A percentile compares a stretch with the other conserved stretches of the same genome.
Conservation (phyloP, 208 protist genomes). For the Trypanosomatidae sp. region DNA sequence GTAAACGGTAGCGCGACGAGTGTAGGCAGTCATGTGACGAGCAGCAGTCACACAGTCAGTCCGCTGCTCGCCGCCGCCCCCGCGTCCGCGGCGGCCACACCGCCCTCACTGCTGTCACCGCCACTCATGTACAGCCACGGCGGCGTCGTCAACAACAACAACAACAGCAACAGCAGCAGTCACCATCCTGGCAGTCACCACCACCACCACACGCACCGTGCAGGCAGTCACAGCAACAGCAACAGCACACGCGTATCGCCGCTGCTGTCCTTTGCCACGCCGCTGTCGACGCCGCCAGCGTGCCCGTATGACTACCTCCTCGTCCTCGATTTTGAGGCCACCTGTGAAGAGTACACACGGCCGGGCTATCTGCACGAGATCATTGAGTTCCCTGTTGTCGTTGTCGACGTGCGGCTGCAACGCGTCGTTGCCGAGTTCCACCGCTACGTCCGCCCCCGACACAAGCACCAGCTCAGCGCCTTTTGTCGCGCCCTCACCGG, state of each 20-base stretch:
- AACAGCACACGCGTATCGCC: slow-evolving; percentile 23
- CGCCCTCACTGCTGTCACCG: neutral
- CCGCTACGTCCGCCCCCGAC: slow-evolving; percentile 75
- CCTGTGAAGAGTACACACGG: slow-evolving; percentile 67
- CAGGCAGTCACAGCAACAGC: neutral
- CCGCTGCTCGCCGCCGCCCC: neutral
- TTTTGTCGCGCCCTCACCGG: slow-evolving; percentile 91
- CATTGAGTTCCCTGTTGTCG: slow-evolving; percentile 92
- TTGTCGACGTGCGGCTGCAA: slow-evolving; percentile 61
- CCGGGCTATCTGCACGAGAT: slow-evolving; percentile 88
- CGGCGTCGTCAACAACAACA: neutral
- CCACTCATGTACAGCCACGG: neutral
- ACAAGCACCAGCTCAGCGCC: slow-evolving; percentile 57
- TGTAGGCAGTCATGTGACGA: too few relatives aligned
- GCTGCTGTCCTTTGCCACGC: slow-evolving; percentile 14
- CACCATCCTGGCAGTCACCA: neutral
- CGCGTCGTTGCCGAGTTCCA: slow-evolving; percentile 77
- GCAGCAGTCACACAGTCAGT: neutral
- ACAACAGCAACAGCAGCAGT: neutral
- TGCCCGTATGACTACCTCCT: slow-evolving; percentile 87
- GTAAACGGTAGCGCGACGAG: too few relatives aligned
- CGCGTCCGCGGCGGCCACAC: neutral
- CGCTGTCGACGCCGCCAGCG: slow-evolving; percentile 6
- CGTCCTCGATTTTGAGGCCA: slow-evolving; percentile 88
- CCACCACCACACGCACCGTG: neutral